phyloP scores from a whole-genome alignment of 2,329 filamentous ascomycete species.

The Fusarium acutatum region DNA sequence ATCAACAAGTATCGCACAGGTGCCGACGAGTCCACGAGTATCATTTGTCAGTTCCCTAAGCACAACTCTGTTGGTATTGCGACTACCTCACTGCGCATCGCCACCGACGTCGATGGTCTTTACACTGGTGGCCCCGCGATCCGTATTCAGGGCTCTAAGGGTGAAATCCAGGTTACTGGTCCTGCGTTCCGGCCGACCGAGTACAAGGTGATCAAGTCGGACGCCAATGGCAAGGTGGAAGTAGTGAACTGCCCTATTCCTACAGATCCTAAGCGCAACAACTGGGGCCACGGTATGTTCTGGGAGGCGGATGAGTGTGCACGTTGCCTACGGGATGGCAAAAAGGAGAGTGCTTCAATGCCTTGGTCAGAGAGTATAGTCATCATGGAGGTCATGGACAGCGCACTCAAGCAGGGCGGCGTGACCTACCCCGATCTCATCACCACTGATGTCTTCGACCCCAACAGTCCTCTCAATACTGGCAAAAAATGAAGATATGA shows the following conservation, averaged over 20 bases:
- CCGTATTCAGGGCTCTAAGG: constrained; percentile 80
- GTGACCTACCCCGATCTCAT: constrained; percentile 65
- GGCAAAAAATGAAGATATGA: constrained; percentile 49
- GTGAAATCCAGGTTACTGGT: constrained; percentile 82
- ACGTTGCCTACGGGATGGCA: constrained; percentile 77
- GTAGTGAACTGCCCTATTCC: constrained; percentile 64
- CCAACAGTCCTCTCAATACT: constrained; percentile 69
- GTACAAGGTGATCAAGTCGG: constrained; percentile 69
- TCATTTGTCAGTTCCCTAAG: constrained; percentile 78
- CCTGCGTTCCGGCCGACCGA: constrained; percentile 74
- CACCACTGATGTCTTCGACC: constrained; percentile 65
- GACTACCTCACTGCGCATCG: constrained; percentile 70
- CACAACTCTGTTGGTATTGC: constrained; percentile 77
- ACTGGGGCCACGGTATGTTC: constrained; percentile 83
- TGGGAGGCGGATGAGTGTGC: constrained; percentile 87
- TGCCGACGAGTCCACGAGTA: constrained; percentile 79
- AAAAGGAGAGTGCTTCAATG: constrained; percentile 76
- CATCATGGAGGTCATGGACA: constrained; percentile 80
- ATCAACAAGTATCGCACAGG: constrained; percentile 79
- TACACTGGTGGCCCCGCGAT: constrained; percentile 71
- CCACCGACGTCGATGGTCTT: constrained; percentile 68
- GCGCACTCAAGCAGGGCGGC: constrained; percentile 61
- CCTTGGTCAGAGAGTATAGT: constrained; percentile 79
- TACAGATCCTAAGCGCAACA: constrained; percentile 54
- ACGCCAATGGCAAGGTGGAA: constrained; percentile 57